Evolutionary conservation across 176 grass and related monocot species (phyloP).

Genomic region (Oryza glaberrima): DNA sequence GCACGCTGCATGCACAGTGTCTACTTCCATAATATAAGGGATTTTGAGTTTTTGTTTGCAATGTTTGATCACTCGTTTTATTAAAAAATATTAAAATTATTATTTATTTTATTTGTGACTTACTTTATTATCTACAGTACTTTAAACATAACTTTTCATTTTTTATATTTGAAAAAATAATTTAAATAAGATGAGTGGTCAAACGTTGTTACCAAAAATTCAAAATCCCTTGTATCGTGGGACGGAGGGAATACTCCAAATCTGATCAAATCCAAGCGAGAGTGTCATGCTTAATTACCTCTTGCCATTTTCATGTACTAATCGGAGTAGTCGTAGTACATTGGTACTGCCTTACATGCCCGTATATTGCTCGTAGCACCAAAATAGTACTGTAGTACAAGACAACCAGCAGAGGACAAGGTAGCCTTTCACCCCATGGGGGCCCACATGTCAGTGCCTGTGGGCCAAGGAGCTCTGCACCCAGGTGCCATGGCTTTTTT

Average conservation of each 20-base stretch:
- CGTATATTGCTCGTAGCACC: not conserved
- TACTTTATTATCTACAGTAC: no score
- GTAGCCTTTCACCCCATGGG: not conserved
- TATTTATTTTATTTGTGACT: no score
- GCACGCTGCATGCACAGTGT: not conserved
- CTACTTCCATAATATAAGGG: no score
- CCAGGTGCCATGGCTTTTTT: not conserved
- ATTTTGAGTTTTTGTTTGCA: no score
- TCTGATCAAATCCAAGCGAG: slow-evolving; percentile 7
- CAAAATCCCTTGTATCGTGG: accelerated
- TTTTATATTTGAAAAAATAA: no score
- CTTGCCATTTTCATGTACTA: not conserved
- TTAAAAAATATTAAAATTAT: no score
- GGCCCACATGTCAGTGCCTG: not conserved
- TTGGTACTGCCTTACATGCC: not conserved
- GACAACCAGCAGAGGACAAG: not conserved
- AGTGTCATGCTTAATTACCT: not conserved
- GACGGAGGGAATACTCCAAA: not conserved
- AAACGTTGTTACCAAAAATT: no score
- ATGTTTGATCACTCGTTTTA: no score
- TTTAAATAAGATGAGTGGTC: no score
- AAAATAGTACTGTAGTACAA: no score
- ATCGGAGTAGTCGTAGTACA: no score
- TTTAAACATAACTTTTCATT: no score
- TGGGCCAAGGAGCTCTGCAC: not conserved